These are phyloP conservation scores for Xylariaceae sp. DNA, from an alignment of 2,329 filamentous ascomycete species.

Conservation along the genomic window DNA sequence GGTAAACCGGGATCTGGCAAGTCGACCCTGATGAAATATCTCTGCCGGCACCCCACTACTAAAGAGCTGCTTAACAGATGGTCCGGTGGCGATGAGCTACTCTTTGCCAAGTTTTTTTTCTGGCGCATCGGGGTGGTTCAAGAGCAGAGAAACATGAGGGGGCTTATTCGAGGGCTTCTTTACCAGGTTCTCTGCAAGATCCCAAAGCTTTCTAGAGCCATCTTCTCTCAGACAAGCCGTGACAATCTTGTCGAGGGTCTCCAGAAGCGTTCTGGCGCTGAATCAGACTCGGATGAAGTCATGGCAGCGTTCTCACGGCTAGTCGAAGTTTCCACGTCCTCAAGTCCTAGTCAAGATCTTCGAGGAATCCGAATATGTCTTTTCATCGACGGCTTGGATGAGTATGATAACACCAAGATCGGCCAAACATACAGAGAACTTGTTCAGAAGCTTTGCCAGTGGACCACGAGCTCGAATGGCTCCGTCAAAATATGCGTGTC, in stretches of 20 bases:
- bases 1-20: conserved; percentile 11
- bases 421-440: conserved; percentile 1
- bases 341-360: background rate
- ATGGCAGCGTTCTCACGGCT: conserved; percentile 1
- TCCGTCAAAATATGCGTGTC: conserved; percentile 10
- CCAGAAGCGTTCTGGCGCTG: background rate
- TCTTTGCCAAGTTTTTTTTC: conserved; percentile 8
- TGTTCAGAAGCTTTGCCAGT: background rate
- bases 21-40: conserved; percentile 11
- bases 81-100: background rate
- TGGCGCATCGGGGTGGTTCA: conserved; percentile 1
- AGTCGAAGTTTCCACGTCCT: background rate
- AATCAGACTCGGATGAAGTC: background rate
- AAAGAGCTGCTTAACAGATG: background rate
- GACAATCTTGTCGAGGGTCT: background rate
- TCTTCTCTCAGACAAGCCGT: background rate
- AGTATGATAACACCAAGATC: background rate
- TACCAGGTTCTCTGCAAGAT: background rate
- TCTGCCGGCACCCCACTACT: background rate
- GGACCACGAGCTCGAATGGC: background rate
- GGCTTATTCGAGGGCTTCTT: conserved; percentile 4
- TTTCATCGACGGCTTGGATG: conserved; percentile 12
- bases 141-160: background rate
- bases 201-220: background rate
- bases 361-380: conserved; percentile 9